Conservation (phyloP, 768 basidiomycete species). For the Tephrocybe sp. region DNA sequence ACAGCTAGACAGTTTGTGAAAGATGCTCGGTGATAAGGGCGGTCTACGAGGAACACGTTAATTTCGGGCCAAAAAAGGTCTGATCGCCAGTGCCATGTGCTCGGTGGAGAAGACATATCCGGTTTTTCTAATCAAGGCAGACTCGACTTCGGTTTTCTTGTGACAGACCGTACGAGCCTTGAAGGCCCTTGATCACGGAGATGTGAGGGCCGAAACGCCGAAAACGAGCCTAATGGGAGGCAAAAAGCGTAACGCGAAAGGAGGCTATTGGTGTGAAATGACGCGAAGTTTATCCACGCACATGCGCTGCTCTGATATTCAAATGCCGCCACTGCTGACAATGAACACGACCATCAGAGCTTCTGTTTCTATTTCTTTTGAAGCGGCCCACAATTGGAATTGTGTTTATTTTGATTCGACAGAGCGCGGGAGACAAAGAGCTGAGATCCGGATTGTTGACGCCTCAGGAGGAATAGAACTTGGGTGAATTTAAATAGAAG, state of each 20-base stretch:
- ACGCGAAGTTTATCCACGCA: conserved; percentile 6
- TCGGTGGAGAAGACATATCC: background rate
- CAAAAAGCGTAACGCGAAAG: background rate
- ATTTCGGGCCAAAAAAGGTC: conserved; percentile 12
- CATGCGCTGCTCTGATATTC: background rate
- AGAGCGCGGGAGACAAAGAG: background rate
- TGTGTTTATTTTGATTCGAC: background rate
- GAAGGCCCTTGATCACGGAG: conserved; percentile 4
- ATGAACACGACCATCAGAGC: background rate
- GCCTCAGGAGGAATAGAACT: background rate
- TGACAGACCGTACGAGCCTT: background rate
- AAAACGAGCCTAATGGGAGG: background rate
- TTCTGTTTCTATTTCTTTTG: background rate
- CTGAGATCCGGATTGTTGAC: conserved; percentile 7
- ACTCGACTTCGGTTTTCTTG: background rate
- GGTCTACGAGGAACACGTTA: conserved; percentile 6
- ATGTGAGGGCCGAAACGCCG: conserved; percentile 6
- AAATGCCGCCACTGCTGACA: background rate
- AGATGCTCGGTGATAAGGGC: conserved; percentile 12
- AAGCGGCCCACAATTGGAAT: conserved; percentile 1
- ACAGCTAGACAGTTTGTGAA: background rate
- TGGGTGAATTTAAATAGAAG: background rate
- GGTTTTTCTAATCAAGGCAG: background rate
- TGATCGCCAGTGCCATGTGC: conserved; percentile 5
- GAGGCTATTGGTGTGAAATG: background rate